Percentiles rank a stretch among this genome's conserved stretches.
These are phyloP conservation scores for Vigna hirtella DNA, from an alignment of 306 rosid species.

Conservation along the genomic window DNA sequence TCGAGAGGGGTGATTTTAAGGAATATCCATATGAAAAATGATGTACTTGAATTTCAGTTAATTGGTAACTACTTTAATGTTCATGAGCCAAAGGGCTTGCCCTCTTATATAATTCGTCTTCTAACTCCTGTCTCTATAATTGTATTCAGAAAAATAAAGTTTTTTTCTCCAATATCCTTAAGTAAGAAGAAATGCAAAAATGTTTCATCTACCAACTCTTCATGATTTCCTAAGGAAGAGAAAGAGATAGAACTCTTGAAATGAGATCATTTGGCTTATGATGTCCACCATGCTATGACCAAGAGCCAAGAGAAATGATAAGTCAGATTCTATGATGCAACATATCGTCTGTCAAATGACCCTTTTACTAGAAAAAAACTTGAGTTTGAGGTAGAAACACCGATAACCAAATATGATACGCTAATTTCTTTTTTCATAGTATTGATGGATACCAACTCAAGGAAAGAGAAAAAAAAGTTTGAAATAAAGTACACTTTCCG, in stretches of 20 bases:
- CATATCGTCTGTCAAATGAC: slow-evolving; percentile 1
- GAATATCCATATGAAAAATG: slow-evolving; percentile 5
- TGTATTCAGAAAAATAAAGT: slow-evolving; percentile 23
- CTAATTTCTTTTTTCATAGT: slow-evolving; percentile 13
- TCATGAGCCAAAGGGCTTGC: not conserved
- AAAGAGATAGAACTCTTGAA: slow-evolving; percentile 34
- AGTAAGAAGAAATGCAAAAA: not conserved
- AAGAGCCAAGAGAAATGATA: slow-evolving; percentile 30
- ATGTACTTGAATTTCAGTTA: not conserved
- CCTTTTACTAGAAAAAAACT: not conserved
- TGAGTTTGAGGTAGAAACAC: slow-evolving; percentile 25
- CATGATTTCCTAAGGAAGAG: slow-evolving; percentile 13
- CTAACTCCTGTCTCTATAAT: slow-evolving; percentile 29
- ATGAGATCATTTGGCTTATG: slow-evolving; percentile 14
- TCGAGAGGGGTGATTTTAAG: not conserved
- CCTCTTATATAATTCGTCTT: slow-evolving; percentile 14
- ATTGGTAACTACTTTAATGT: not conserved
- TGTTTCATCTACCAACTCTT: slow-evolving; percentile 18
- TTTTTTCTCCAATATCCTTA: not conserved
- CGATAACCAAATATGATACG: not conserved
- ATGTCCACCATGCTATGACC: slow-evolving; percentile 11
- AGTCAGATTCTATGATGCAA: slow-evolving; percentile 23
- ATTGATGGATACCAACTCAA: slow-evolving; percentile 14
- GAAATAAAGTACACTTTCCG: not conserved
- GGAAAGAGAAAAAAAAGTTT: slow-evolving; percentile 10